These are phyloP conservation scores for Apophysomyces sp. DNA, from an alignment of 371 early-diverging fungal species.

Conservation along the genomic window DNA sequence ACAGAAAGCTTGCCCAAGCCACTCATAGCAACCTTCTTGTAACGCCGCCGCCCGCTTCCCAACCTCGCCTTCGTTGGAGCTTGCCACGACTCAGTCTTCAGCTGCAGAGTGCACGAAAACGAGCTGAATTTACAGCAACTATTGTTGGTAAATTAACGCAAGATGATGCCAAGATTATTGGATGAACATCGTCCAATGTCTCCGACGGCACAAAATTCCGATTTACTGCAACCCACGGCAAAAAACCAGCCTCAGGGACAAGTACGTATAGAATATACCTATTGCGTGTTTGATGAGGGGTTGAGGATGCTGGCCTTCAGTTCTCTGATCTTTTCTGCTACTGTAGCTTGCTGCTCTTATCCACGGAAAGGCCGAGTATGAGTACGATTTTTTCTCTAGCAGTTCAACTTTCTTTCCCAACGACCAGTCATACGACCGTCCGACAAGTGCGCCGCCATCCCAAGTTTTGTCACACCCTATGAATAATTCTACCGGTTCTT, in stretches of 20 bases:
- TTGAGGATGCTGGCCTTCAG: neutral
- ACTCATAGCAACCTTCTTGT: neutral
- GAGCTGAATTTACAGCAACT: neutral
- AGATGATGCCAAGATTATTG: constrained; percentile 13
- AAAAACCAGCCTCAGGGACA: constrained; percentile 13
- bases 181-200: constrained; percentile 5
- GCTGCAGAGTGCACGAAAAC: neutral
- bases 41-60: neutral
- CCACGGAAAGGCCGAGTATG: constrained; percentile 43
- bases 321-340: neutral
- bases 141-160: neutral
- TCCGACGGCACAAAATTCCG: constrained; percentile 3
- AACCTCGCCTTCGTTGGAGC: constrained; percentile 1
- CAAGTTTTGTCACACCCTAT: constrained; percentile 22
- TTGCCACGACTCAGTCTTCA: neutral
- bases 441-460: constrained; percentile 34
- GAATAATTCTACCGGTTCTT: constrained; percentile 14
- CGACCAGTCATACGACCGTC: constrained; percentile 29
- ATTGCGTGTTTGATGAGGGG: neutral
- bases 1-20: no score
- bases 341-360: constrained; percentile 43
- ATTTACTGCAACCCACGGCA: constrained; percentile 8
- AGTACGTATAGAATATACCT: neutral
- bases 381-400: constrained; percentile 26
- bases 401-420: constrained; percentile 21